Evolutionary conservation across 208 protist genomes (phyloP).

Genomic region (Plasmodiophora brassicae): DNA sequence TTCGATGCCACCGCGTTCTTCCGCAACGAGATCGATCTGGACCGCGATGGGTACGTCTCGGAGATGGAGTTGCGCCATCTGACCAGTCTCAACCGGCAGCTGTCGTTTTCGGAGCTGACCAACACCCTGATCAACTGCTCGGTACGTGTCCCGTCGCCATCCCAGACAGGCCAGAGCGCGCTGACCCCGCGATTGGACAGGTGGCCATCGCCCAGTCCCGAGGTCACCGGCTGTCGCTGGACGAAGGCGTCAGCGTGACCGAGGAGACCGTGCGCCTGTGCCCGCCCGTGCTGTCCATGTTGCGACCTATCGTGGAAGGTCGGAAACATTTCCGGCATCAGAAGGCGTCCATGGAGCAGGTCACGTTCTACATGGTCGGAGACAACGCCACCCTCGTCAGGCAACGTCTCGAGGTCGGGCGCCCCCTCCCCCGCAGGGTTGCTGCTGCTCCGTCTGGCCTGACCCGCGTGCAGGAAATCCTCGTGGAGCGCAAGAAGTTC

Average conservation of each 20-base stretch:
- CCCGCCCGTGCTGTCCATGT: neutral
- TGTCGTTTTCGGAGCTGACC: neutral
- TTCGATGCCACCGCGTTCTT: neutral
- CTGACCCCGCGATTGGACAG: too few species aligned
- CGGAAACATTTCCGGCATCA: neutral
- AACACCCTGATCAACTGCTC: constrained; percentile 27
- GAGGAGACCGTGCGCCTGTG: neutral
- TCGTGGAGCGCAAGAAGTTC: constrained; percentile 23
- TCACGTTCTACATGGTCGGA: constrained; percentile 31
- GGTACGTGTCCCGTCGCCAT: neutral
- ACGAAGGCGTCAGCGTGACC: neutral
- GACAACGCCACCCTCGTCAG: constrained; percentile 21
- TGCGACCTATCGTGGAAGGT: neutral
- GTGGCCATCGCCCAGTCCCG: neutral
- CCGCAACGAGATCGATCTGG: constrained; percentile 17
- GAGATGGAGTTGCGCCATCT: constrained; percentile 31
- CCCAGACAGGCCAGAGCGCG: too few species aligned
- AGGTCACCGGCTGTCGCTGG: neutral
- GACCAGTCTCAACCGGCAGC: neutral
- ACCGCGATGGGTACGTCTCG: constrained; percentile 2
- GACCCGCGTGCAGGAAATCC: too few species aligned
- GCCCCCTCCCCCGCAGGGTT: too few species aligned
- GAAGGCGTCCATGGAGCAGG: constrained; percentile 12
- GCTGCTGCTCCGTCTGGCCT: too few species aligned
- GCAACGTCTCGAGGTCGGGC: neutral